phyloP scores from a whole-genome alignment of 106 monocot genomes.

The Gastrodia elata region DNA sequence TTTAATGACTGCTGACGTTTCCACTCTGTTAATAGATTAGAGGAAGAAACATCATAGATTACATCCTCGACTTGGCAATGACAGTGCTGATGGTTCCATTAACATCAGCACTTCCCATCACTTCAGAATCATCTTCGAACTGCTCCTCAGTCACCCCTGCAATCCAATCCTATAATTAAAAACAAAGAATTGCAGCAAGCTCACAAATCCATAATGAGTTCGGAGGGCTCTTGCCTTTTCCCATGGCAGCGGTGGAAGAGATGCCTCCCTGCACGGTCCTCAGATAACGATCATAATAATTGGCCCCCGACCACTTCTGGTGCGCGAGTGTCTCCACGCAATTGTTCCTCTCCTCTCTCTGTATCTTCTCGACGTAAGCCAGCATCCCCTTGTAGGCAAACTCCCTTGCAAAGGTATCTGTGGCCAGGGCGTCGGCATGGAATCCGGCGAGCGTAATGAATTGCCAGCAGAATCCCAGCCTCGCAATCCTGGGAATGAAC shows the following conservation, averaged over 20 bases:
- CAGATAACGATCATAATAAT: conserved; percentile 72
- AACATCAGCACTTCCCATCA: conserved; percentile 15
- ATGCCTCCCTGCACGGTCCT: conserved; percentile 96
- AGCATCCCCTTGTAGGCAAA: conserved; percentile 72
- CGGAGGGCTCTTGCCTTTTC: conserved; percentile 41
- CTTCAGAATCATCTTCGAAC: conserved; percentile 45
- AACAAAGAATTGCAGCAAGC: not conserved
- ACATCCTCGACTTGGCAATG: conserved; percentile 67
- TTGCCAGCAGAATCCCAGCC: conserved; percentile 85
- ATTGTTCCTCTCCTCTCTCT: conserved; percentile 86
- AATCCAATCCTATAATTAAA: not conserved
- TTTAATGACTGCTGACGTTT: no score
- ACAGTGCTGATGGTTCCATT: conserved; percentile 22
- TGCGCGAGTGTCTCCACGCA: conserved; percentile 82
- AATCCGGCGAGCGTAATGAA: conserved; percentile 92
- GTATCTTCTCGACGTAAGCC: conserved; percentile 93
- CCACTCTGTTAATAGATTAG: no score
- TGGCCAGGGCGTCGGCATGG: conserved; percentile 77
- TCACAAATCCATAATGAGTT: not conserved
- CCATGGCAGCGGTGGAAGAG: conserved; percentile 95
- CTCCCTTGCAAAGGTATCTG: conserved; percentile 71
- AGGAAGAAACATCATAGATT: no score
- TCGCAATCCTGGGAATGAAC: conserved; percentile 79
- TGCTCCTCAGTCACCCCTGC: conserved; percentile 95
- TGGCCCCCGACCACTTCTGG: conserved; percentile 96